These are phyloP conservation scores for Cryptosporidium bovis DNA, from an alignment of 169 alveolate genomes.

Conservation along the genomic window DNA sequence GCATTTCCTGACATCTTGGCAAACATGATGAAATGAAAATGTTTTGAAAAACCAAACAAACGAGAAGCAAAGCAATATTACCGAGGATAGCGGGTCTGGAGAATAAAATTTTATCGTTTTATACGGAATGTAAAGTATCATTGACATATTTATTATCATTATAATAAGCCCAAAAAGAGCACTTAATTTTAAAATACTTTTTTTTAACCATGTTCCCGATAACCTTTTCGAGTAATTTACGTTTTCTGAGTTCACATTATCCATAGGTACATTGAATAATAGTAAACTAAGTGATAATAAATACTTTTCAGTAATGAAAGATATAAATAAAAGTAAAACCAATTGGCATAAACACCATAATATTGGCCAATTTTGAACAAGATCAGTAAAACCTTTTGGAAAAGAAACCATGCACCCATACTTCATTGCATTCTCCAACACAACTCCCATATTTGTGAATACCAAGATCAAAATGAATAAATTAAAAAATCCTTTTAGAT, in stretches of 20 bases:
- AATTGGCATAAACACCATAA: slow-evolving; percentile 75
- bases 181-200: slow-evolving; percentile 7
- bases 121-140: slow-evolving; percentile 85
- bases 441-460: slow-evolving; percentile 87
- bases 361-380: slow-evolving; percentile 78
- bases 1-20: slow-evolving; percentile 88
- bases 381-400: slow-evolving; percentile 80
- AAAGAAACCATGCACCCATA: slow-evolving; percentile 85
- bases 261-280: slow-evolving; percentile 83
- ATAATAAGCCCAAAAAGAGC: slow-evolving; percentile 80
- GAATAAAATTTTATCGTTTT: slow-evolving; percentile 82
- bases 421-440: slow-evolving; percentile 86
- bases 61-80: slow-evolving; percentile 86
- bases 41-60: slow-evolving; percentile 89
- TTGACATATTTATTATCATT: slow-evolving; percentile 82
- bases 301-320: slow-evolving; percentile 55
- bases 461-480: slow-evolving; percentile 85
- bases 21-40: slow-evolving; percentile 91
- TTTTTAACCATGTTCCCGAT: not conserved
- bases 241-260: slow-evolving; percentile 70
- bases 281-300: slow-evolving; percentile 75
- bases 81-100: slow-evolving; percentile 87
- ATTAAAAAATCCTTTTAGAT: slow-evolving; percentile 88
- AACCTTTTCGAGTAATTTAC: not conserved
- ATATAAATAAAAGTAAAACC: slow-evolving; percentile 29